A percentile compares a stretch with the other conserved stretches of the same genome.
Conservation (phyloP, 345 rosid species). For the Acer campestre region DNA sequence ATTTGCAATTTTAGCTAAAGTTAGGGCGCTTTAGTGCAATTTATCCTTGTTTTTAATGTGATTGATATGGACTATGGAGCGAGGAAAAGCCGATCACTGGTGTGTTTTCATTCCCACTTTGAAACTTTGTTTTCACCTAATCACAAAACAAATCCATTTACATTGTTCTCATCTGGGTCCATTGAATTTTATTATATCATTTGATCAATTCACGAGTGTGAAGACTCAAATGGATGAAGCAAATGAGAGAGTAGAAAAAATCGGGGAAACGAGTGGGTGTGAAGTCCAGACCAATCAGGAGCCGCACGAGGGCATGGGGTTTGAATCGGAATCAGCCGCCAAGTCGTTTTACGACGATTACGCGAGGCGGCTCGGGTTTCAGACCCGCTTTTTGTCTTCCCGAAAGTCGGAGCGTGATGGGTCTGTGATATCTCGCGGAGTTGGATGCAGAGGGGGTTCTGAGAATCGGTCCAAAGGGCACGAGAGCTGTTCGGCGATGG, state of each 20-base stretch:
- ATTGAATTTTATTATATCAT: too few relatives aligned
- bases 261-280: background rate
- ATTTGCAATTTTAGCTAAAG: too few relatives aligned
- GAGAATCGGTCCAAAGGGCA: background rate
- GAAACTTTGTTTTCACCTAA: background rate
- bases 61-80: too few relatives aligned
- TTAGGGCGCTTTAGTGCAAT: too few relatives aligned
- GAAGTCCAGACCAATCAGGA: conserved; percentile 9
- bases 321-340: conserved; percentile 16
- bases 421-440: conserved; percentile 21
- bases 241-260: conserved; percentile 4
- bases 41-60: too few relatives aligned
- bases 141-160: background rate
- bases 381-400: conserved; percentile 16
- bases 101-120: background rate
- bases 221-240: conserved; percentile 4
- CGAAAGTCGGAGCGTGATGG: conserved; percentile 23
- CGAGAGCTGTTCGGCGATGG: conserved; percentile 13
- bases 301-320: conserved; percentile 18
- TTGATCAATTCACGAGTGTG: too few relatives aligned
- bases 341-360: conserved; percentile 16
- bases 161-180: background rate
- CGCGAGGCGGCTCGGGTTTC: conserved; percentile 14
- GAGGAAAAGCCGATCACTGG: background rate
- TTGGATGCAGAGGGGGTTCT: conserved; percentile 19